Evolutionary conservation across 768 basidiomycete genomes (phyloP).

Genomic region (Boletus subcaerulescens): DNA sequence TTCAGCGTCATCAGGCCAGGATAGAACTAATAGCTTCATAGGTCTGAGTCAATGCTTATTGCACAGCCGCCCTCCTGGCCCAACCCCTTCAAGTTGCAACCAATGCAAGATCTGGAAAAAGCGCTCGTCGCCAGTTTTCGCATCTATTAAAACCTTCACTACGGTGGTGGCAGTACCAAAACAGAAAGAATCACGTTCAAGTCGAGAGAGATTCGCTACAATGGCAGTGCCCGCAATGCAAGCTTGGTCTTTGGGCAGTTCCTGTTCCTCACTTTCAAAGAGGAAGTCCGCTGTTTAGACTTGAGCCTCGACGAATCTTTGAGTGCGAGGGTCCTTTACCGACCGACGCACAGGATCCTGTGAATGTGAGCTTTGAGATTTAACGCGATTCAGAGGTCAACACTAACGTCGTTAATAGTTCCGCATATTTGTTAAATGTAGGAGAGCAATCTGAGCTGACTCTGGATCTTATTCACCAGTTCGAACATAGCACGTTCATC

Average conservation of each 20-base stretch:
- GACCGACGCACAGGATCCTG: background rate
- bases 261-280: conserved; percentile 10
- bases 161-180: background rate
- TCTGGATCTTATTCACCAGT: conserved; percentile 1
- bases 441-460: background rate
- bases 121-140: conserved; percentile 10
- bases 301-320: conserved; percentile 1
- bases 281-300: conserved; percentile 16
- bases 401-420: conserved; percentile 3
- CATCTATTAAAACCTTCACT: conserved; percentile 3
- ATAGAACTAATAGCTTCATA: background rate
- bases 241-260: conserved; percentile 16
- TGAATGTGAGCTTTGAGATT: conserved; percentile 1
- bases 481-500: background rate
- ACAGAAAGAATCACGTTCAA: background rate
- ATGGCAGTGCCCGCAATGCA: background rate
- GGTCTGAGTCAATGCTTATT: conserved; percentile 18
- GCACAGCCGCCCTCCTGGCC: conserved; percentile 6
- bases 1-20: no score
- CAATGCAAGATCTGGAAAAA: conserved; percentile 12
- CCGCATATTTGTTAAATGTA: conserved; percentile 4
- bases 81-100: conserved; percentile 14
- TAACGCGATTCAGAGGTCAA: background rate
- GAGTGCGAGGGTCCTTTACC: conserved; percentile 8
- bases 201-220: conserved; percentile 6